phyloP scores from a whole-genome alignment of 2,329 filamentous ascomycete genomes.

The Monosporascus sp. region DNA sequence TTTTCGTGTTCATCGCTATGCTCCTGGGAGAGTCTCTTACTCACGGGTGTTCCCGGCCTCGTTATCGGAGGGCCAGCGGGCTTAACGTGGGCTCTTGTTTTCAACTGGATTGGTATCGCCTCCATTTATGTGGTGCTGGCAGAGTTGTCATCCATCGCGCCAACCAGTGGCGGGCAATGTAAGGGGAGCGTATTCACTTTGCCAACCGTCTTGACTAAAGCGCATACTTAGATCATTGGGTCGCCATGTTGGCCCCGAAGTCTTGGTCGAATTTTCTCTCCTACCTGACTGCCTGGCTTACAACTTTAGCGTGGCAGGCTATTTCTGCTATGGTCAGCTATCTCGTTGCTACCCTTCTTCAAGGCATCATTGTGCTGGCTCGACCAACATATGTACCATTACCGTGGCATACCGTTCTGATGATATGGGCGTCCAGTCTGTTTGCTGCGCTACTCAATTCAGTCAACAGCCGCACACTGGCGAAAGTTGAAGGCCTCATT shows the following conservation, averaged over 20 bases:
- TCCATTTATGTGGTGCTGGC: slow-evolving; percentile 9
- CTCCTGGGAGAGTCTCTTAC: slow-evolving; percentile 14
- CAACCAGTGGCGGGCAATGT: slow-evolving; percentile 13
- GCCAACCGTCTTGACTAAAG: too few relatives aligned
- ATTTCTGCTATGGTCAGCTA: slow-evolving; percentile 7
- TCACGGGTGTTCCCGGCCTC: slow-evolving; percentile 5
- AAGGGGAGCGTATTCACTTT: background rate
- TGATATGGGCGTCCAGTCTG: slow-evolving; percentile 34
- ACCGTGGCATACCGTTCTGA: slow-evolving; percentile 27
- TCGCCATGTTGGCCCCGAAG: slow-evolving; percentile 11
- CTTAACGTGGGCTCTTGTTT: slow-evolving; percentile 10
- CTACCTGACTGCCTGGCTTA: slow-evolving; percentile 15
- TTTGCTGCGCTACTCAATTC: slow-evolving; percentile 38
- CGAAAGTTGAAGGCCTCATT: slow-evolving; percentile 37
- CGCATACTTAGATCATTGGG: slow-evolving; percentile 8
- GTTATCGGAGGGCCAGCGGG: slow-evolving; percentile 13
- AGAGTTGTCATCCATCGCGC: slow-evolving; percentile 15
- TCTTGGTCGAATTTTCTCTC: slow-evolving; percentile 10
- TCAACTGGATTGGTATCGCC: slow-evolving; percentile 14
- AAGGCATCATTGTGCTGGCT: slow-evolving; percentile 12
- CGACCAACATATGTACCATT: slow-evolving; percentile 19
- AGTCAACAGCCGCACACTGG: slow-evolving; percentile 28
- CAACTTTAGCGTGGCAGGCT: slow-evolving; percentile 14
- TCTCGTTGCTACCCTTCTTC: slow-evolving; percentile 13
- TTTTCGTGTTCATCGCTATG: slow-evolving; percentile 14